These are phyloP conservation scores for Phytophthora fragariaefolia DNA, from an alignment of 352 stramenopile species.

Conservation along the genomic window DNA sequence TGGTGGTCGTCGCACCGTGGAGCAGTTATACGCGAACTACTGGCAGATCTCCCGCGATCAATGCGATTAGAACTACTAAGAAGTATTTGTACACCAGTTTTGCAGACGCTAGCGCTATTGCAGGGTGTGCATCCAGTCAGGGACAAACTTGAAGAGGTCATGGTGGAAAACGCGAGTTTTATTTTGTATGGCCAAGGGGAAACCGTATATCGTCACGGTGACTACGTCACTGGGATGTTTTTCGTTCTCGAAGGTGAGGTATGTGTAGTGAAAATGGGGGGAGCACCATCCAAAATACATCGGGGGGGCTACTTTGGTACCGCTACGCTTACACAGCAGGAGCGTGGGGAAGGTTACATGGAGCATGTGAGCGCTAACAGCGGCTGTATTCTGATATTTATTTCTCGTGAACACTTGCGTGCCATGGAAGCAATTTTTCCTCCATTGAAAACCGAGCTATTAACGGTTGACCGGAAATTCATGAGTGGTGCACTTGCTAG, in stretches of 20 bases:
- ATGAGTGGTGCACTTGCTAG: not conserved
- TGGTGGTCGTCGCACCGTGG: conserved; percentile 65
- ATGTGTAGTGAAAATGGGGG: conserved; percentile 30
- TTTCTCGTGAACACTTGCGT: not conserved
- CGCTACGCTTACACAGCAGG: conserved; percentile 39
- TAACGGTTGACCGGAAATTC: not conserved
- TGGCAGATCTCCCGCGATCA: conserved; percentile 46
- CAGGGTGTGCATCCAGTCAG: conserved; percentile 35
- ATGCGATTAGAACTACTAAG: conserved; percentile 49
- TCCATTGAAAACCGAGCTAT: not conserved
- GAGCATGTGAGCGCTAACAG: conserved; percentile 38
- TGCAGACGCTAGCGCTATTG: conserved; percentile 48
- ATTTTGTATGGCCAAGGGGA: conserved; percentile 61
- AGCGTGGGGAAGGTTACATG: conserved; percentile 46
- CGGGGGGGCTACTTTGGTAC: conserved; percentile 51
- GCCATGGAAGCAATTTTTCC: conserved; percentile 3
- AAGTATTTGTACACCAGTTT: conserved; percentile 45
- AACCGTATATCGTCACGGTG: conserved; percentile 50
- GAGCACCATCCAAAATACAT: conserved; percentile 28
- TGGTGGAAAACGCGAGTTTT: conserved; percentile 49
- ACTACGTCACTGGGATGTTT: conserved; percentile 54
- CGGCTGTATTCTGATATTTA: not conserved
- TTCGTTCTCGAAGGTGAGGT: conserved; percentile 61
- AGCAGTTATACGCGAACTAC: conserved; percentile 45
- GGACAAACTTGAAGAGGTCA: conserved; percentile 38